A percentile compares a stretch with the other conserved stretches of the same genome.
These are phyloP conservation scores for Circinella minor DNA, from an alignment of 371 early-diverging fungal species.

Conservation along the genomic window DNA sequence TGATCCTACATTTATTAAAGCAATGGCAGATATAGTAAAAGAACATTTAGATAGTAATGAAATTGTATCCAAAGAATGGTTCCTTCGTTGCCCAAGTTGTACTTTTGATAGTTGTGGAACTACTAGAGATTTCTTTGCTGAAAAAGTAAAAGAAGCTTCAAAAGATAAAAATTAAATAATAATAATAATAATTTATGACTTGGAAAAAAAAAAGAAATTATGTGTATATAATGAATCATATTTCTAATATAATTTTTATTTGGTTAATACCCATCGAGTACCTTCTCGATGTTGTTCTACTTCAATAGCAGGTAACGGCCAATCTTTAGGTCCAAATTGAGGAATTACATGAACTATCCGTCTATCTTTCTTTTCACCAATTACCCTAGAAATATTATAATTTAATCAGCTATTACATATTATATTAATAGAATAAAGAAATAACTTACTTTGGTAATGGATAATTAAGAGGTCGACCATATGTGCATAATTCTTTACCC, in stretches of 20 bases:
- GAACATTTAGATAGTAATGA: slow-evolving; percentile 69
- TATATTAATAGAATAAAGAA: neutral
- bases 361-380: slow-evolving; percentile 59
- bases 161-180: neutral
- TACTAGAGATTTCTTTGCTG: slow-evolving; percentile 69
- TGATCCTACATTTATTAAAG: slow-evolving; percentile 84
- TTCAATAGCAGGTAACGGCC: slow-evolving; percentile 78
- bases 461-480: slow-evolving; percentile 67
- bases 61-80: slow-evolving; percentile 68
- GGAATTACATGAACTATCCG: slow-evolving; percentile 75
- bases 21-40: slow-evolving; percentile 87
- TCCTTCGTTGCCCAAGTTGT: slow-evolving; percentile 83
- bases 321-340: slow-evolving; percentile 76
- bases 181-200: neutral
- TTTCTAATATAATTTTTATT: neutral
- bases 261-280: slow-evolving; percentile 62
- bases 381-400: slow-evolving; percentile 10
- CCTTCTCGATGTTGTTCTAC: slow-evolving; percentile 69
- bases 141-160: slow-evolving; percentile 12
- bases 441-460: slow-evolving; percentile 65
- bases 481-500: slow-evolving; percentile 68
- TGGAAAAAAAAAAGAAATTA: too few relatives aligned
- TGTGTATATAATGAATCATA: too few relatives aligned
- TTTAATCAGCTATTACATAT: too few relatives aligned
- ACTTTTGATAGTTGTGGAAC: slow-evolving; percentile 73